Conservation (phyloP, 257 asterid species). For the Ocimum tenuiflorum region DNA sequence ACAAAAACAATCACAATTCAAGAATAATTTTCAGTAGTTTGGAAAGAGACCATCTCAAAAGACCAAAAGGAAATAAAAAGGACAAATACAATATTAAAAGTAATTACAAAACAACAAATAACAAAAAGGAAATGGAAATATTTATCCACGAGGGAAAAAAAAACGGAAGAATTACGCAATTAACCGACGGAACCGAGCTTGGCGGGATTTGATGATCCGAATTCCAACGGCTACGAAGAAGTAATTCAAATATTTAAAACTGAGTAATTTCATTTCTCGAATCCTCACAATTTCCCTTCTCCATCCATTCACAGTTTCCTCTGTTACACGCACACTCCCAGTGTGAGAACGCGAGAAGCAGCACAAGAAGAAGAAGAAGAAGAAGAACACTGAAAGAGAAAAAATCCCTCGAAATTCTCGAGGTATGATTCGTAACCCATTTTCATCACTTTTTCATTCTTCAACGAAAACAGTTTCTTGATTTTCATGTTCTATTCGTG, state of each 20-base stretch:
- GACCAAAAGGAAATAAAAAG: too few relatives aligned
- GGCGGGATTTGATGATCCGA: constrained; percentile 35
- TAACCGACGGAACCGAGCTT: constrained; percentile 23
- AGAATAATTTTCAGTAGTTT: too few relatives aligned
- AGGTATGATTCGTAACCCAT: constrained; percentile 11
- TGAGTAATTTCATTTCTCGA: neutral
- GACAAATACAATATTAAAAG: too few relatives aligned
- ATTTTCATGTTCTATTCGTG: neutral
- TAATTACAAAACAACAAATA: too few relatives aligned
- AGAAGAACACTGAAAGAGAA: neutral
- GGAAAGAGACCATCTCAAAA: too few relatives aligned
- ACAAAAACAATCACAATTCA: too few relatives aligned
- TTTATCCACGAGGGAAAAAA: too few relatives aligned
- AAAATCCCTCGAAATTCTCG: neutral
- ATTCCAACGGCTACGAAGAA: constrained; percentile 44
- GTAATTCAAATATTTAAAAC: constrained; percentile 35
- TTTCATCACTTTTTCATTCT: neutral
- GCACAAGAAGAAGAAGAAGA: neutral
- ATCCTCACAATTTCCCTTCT: too few relatives aligned
- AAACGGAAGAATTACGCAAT: neutral
- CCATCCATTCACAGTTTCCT: neutral
- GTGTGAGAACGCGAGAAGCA: neutral
- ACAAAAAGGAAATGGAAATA: too few relatives aligned
- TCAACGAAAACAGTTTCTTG: neutral
- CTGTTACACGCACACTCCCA: neutral